Evolutionary conservation across 495 filamentous ascomycete genomes (phyloP).

Genomic region (Cudoniella acicularis): DNA sequence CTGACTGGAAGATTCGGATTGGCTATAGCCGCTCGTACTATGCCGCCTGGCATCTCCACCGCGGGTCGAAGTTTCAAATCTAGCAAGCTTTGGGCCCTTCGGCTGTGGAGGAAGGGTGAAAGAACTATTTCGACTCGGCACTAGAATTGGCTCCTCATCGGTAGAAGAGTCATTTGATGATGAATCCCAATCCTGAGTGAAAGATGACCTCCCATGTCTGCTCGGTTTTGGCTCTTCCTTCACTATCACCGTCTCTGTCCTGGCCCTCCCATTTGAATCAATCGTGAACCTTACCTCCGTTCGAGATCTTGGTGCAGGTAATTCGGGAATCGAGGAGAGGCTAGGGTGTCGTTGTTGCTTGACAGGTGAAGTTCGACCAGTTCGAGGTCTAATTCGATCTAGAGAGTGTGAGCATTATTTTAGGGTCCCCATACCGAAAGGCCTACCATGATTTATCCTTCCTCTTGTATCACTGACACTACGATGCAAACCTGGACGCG

Average conservation of each 20-base stretch:
- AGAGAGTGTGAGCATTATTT: not conserved
- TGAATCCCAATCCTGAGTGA: constrained; percentile 13
- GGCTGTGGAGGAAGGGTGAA: constrained; percentile 52
- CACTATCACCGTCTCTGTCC: constrained; percentile 63
- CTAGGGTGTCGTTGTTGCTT: constrained; percentile 44
- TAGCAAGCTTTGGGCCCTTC: constrained; percentile 19
- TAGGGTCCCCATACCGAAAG: not conserved
- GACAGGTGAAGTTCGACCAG: constrained; percentile 45
- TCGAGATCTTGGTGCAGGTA: constrained; percentile 37
- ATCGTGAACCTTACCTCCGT: constrained; percentile 66
- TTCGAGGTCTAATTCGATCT: constrained; percentile 28
- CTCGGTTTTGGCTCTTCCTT: constrained; percentile 25
- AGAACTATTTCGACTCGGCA: constrained; percentile 59
- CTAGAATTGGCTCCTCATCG: constrained; percentile 62
- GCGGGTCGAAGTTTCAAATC: constrained; percentile 18
- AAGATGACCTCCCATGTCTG: not conserved
- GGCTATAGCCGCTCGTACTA: constrained; percentile 17
- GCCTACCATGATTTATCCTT: constrained; percentile 16
- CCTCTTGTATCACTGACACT: constrained; percentile 50
- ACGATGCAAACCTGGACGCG: constrained; percentile 54
- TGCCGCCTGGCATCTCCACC: constrained; percentile 10
- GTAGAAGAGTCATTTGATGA: constrained; percentile 44
- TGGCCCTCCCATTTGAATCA: constrained; percentile 66
- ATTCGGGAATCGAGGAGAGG: constrained; percentile 49
- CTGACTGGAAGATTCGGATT: constrained; percentile 26